Evolutionary conservation across 1,284 basidiomycete species (phyloP), one percentile per base, ranked within the genome.

Genomic region (Chalciporus piperatoides): DNA sequence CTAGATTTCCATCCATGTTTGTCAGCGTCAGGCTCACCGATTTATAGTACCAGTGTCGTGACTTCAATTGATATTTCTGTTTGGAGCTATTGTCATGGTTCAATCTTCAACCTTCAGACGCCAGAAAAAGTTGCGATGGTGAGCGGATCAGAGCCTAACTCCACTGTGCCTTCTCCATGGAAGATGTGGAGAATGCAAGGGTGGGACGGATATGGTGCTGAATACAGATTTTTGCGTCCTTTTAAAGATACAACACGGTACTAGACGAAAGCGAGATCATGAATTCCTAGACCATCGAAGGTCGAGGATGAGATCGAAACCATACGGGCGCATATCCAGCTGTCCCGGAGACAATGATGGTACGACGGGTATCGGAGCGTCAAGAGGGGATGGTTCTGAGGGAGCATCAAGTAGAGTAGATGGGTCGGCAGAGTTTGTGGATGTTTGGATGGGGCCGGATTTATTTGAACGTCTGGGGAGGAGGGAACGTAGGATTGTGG

Each of bases 281-380:
- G 52, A 51, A 55, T 53, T 68, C 56, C 64, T 64, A 32, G 77
- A 73, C 84, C 85, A 88, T 38, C 81, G 73, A 61, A 89, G 81
- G 62, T 90, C 88, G 42, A 90, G 48, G 21, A 88, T 70, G 52
- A 90, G 69, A 35, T 80, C 80, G 38, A 90, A 70, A 8, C 88
- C 88, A 64, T 84, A 81, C n/a, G 77, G 74, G 27, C 80, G 77
- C 54, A 90, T 65, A 61, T 90, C 85, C 58, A 86, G 82, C 61
- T 85, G 80, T 54, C 70, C 71, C 14, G 79, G 78, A 5, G 77
- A 55, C 49, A 72, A 57, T 10, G 42, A 27, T 33, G 48, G 41
- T 15, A 51, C 51, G 25, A 45, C 23, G 25, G 50, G 48, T 38
- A 49, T 39, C 9, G 40, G 39, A 23, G 48, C 39, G 27, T 48